A percentile compares a stretch with the other conserved stretches of the same genome.
Evolutionary conservation across 1,284 basidiomycete genomes (phyloP).

Genomic region (Nidula niveotomentosa): DNA sequence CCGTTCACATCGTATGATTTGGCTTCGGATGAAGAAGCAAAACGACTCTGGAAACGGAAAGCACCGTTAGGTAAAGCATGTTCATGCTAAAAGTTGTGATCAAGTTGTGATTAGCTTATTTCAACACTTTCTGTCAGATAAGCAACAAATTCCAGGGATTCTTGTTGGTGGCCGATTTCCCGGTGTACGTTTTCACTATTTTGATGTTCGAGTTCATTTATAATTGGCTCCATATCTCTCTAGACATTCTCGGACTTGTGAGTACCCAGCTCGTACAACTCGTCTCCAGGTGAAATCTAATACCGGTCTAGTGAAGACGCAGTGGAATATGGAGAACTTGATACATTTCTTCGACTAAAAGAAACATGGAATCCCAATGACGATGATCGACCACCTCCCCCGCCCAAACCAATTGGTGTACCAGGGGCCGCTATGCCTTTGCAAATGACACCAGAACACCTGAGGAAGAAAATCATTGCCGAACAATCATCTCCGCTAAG

Average conservation of each 20-base stretch:
- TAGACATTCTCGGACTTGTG: conserved; percentile 37
- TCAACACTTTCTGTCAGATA: conserved; percentile 43
- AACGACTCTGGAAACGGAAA: conserved; percentile 76
- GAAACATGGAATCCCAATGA: conserved; percentile 67
- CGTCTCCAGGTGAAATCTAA: neutral
- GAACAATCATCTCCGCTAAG: conserved; percentile 47
- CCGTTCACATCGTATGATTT: conserved; percentile 78
- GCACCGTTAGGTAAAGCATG: conserved; percentile 56
- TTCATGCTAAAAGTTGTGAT: neutral
- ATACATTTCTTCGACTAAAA: conserved; percentile 67
- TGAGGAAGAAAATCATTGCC: conserved; percentile 55
- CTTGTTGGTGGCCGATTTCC: conserved; percentile 68
- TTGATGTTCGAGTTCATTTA: neutral
- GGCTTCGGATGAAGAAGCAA: conserved; percentile 75
- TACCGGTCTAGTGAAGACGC: conserved; percentile 64
- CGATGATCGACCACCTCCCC: conserved; percentile 48
- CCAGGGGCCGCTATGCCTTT: conserved; percentile 72
- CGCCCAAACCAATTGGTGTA: conserved; percentile 65
- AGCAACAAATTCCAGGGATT: conserved; percentile 79
- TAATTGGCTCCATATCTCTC: neutral
- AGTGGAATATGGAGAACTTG: conserved; percentile 72
- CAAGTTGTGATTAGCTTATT: neutral
- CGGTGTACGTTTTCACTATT: conserved; percentile 27
- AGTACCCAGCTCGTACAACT: conserved; percentile 11
- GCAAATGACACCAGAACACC: conserved; percentile 77